phyloP scores from a whole-genome alignment of 495 filamentous ascomycete genomes.

The Podospora pseudopauciseta region DNA sequence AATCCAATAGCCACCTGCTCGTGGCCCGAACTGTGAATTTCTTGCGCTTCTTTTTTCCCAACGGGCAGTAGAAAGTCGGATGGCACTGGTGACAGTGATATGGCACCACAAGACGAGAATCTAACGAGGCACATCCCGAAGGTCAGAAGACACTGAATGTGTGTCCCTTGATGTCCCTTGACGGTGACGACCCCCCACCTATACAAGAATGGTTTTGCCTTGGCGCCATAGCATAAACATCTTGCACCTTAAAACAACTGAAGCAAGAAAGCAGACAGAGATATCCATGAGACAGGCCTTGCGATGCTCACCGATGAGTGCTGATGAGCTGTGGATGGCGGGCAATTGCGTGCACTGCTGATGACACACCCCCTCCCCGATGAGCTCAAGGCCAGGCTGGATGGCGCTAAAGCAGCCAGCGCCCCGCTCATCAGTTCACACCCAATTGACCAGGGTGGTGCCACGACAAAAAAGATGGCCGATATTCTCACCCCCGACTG shows the following conservation, averaged over 20 bases:
- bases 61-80: background rate
- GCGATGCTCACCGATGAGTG: background rate
- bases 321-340: slow-evolving; percentile 7
- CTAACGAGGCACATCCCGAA: background rate
- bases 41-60: background rate
- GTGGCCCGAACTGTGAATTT: background rate
- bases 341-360: slow-evolving; percentile 13
- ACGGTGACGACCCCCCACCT: slow-evolving; percentile 15
- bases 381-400: slow-evolving; percentile 14
- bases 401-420: slow-evolving; percentile 23
- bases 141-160: slow-evolving; percentile 4
- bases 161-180: background rate
- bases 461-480: slow-evolving; percentile 31
- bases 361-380: slow-evolving; percentile 12
- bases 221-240: slow-evolving; percentile 23
- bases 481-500: slow-evolving; percentile 29
- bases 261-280: slow-evolving; percentile 13
- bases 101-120: background rate
- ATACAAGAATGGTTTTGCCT: slow-evolving; percentile 17
- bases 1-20: background rate
- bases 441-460: slow-evolving; percentile 33
- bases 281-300: background rate
- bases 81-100: slow-evolving; percentile 1
- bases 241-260: slow-evolving; percentile 16
- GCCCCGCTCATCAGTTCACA: slow-evolving; percentile 26